A percentile compares a stretch with the other conserved stretches of the same genome.
These are phyloP conservation scores for Phytophthora idaei DNA, from an alignment of 352 stramenopile species.

Conservation along the genomic window DNA sequence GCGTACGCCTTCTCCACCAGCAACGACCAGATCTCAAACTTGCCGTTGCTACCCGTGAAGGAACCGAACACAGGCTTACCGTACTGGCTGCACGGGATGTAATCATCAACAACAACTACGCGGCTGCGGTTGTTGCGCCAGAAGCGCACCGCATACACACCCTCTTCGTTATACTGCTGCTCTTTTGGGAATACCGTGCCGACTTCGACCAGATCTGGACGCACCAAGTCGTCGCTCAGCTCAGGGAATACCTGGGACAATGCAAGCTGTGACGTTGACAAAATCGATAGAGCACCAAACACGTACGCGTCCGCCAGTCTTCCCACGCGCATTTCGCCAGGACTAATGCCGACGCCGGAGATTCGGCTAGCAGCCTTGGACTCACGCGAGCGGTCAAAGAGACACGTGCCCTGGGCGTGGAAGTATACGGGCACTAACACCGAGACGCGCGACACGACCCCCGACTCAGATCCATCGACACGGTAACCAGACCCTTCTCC, in stretches of 20 bases:
- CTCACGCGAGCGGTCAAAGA: slow-evolving; percentile 81
- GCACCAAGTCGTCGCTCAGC: slow-evolving; percentile 63
- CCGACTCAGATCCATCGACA: slow-evolving; percentile 62
- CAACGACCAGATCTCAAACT: slow-evolving; percentile 93
- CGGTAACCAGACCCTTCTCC: slow-evolving; percentile 74
- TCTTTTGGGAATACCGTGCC: slow-evolving; percentile 56
- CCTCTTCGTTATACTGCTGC: slow-evolving; percentile 89
- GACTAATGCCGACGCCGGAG: slow-evolving; percentile 73
- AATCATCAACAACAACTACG: slow-evolving; percentile 85
- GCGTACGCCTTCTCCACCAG: slow-evolving; percentile 96
- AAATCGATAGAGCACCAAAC: slow-evolving; percentile 81
- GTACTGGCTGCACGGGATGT: slow-evolving; percentile 83
- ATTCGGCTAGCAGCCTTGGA: slow-evolving; percentile 43
- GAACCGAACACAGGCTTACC: slow-evolving; percentile 86
- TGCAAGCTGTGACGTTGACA: slow-evolving; percentile 77
- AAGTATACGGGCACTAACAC: slow-evolving; percentile 84
- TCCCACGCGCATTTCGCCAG: slow-evolving; percentile 66
- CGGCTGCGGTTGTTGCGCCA: slow-evolving; percentile 85
- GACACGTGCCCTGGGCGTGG: slow-evolving; percentile 74
- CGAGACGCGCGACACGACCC: slow-evolving; percentile 68
- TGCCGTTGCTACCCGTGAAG: slow-evolving; percentile 79
- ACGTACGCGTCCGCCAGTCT: slow-evolving; percentile 80
- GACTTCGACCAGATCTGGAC: slow-evolving; percentile 67
- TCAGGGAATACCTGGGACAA: slow-evolving; percentile 79
- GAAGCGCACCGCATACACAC: slow-evolving; percentile 87